These are phyloP conservation scores for Aspergillus ochraceoroseus DNA, from an alignment of 2,329 filamentous ascomycete genomes.

Conservation along the genomic window DNA sequence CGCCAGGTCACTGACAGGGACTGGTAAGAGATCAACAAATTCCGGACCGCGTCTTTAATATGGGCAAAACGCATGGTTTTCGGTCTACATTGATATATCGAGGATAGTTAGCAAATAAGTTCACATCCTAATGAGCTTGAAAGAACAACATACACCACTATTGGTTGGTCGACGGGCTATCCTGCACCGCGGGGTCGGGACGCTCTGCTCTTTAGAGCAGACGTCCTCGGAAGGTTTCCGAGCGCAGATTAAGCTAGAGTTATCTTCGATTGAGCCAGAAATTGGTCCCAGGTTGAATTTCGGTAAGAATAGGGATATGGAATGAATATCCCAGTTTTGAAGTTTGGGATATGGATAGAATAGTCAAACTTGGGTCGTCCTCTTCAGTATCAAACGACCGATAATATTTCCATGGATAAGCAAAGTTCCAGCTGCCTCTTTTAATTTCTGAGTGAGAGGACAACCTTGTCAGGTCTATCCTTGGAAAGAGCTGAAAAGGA, in stretches of 20 bases:
- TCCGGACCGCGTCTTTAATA: conserved; percentile 17
- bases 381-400: background rate
- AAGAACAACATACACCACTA: conserved; percentile 6
- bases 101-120: too few species aligned
- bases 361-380: too few species aligned
- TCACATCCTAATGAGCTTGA: background rate
- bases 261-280: conserved; percentile 6
- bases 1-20: conserved; percentile 21
- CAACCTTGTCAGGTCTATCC: too few species aligned
- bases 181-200: conserved; percentile 13
- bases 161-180: conserved; percentile 5
- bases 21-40: conserved; percentile 21
- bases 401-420: too few species aligned
- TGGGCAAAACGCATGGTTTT: conserved; percentile 26
- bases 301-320: conserved; percentile 3
- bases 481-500: background rate
- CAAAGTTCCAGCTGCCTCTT: too few species aligned
- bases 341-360: too few species aligned
- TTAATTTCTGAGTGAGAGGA: too few species aligned
- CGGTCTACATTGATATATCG: too few species aligned
- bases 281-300: too few species aligned
- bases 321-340: background rate
- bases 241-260: background rate
- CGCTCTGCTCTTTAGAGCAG: conserved; percentile 11
- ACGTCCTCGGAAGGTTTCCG: background rate